Evolutionary conservation across 2,329 filamentous ascomycete genomes (phyloP).

Genomic region (Polychaeton citri): DNA sequence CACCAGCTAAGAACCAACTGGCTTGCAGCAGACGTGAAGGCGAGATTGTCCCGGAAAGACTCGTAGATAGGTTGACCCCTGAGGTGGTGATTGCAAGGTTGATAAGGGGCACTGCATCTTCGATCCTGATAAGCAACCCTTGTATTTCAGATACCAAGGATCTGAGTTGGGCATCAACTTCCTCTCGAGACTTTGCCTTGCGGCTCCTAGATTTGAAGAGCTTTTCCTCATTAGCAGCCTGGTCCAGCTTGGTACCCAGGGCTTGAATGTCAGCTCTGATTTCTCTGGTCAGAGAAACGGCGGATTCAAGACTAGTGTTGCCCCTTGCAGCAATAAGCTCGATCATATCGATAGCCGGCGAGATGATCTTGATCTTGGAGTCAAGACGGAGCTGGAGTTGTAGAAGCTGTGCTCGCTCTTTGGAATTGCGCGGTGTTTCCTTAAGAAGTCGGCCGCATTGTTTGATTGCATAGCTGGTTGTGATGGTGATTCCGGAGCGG

Average conservation of each 20-base stretch:
- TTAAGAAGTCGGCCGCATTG: slow-evolving; percentile 69
- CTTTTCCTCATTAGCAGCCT: slow-evolving; percentile 53
- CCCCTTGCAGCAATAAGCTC: slow-evolving; percentile 70
- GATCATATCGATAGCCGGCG: slow-evolving; percentile 82
- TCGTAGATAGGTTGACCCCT: slow-evolving; percentile 71
- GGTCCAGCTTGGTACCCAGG: slow-evolving; percentile 61
- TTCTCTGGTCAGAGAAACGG: slow-evolving; percentile 67
- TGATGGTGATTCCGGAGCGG: slow-evolving; percentile 71
- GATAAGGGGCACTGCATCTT: slow-evolving; percentile 81
- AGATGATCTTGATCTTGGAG: slow-evolving; percentile 83
- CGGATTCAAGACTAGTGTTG: slow-evolving; percentile 74
- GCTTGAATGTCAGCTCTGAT: slow-evolving; percentile 72
- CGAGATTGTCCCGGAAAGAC: slow-evolving; percentile 68
- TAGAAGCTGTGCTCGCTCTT: slow-evolving; percentile 55
- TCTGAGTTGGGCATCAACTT: slow-evolving; percentile 52
- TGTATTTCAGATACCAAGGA: slow-evolving; percentile 64
- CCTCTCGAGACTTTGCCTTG: slow-evolving; percentile 37
- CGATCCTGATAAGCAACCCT: slow-evolving; percentile 61
- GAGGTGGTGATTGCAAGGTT: slow-evolving; percentile 91
- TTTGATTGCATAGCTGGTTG: slow-evolving; percentile 69
- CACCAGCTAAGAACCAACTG: slow-evolving; percentile 77
- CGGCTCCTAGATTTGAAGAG: slow-evolving; percentile 29
- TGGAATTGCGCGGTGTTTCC: slow-evolving; percentile 56
- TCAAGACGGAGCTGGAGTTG: slow-evolving; percentile 61
- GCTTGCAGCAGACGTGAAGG: slow-evolving; percentile 84